phyloP scores from a whole-genome alignment of 164 flowering plant species.

The Amborella trichopoda region DNA sequence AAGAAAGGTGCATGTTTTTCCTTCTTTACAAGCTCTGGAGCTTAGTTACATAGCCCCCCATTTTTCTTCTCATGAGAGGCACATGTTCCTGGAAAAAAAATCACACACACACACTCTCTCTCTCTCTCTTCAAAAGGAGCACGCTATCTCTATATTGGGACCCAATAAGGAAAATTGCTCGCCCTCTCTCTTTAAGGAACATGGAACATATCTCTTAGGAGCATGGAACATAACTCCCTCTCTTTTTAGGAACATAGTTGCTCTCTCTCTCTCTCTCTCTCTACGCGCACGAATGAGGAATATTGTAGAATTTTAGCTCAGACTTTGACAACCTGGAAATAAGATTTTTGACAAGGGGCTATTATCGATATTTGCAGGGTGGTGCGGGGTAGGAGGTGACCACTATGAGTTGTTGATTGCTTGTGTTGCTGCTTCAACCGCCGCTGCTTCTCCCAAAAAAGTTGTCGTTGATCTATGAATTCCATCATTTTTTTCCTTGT shows the following conservation, averaged over 20 bases:
- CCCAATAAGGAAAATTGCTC: no score
- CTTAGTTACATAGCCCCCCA: constrained; percentile 45
- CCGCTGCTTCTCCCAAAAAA: constrained; percentile 56
- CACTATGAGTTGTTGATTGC: constrained; percentile 84
- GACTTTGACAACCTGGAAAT: background rate
- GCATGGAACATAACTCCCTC: no score
- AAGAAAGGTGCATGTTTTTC: constrained; percentile 28
- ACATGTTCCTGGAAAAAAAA: constrained; percentile 36
- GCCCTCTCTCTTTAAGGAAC: no score
- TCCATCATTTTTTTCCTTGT: no score
- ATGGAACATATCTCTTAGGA: no score
- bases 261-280: no score
- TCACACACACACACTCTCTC: no score
- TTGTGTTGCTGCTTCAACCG: constrained; percentile 24
- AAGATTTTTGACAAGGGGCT: background rate
- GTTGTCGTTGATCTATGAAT: constrained; percentile 54
- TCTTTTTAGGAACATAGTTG: no score
- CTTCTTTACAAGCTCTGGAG: constrained; percentile 32
- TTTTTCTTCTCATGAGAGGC: constrained; percentile 87
- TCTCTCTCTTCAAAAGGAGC: no score
- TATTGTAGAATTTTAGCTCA: background rate
- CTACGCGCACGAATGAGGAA: no score
- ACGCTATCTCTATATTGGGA: no score
- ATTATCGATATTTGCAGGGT: constrained; percentile 26
- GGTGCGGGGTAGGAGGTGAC: constrained; percentile 87